These are phyloP conservation scores for Fusarium robinianum DNA, from an alignment of 2,329 filamentous ascomycete genomes.

Conservation along the genomic window DNA sequence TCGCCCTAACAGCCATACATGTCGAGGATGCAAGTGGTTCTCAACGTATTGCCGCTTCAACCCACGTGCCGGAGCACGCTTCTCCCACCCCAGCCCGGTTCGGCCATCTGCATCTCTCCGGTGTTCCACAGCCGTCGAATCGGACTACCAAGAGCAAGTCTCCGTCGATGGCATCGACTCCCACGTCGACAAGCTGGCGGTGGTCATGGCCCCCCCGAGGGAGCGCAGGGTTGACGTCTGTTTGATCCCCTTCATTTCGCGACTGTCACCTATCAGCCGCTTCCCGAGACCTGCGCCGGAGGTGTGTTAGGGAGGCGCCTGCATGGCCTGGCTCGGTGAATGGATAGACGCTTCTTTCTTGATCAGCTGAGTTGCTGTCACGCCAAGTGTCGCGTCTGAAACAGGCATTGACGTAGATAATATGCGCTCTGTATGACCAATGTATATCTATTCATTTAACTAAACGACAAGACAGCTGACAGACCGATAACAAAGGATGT, in stretches of 20 bases:
- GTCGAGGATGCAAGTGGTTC: background rate
- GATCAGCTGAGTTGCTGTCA: constrained; percentile 13
- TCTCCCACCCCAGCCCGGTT: constrained; percentile 2
- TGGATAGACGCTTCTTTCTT: constrained; percentile 1
- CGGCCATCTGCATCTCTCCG: constrained; percentile 9
- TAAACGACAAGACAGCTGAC: constrained; percentile 9
- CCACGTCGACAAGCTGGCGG: too few species aligned
- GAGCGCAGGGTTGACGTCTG: constrained; percentile 2
- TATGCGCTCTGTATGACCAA: background rate
- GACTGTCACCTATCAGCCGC: constrained; percentile 19
- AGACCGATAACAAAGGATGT: constrained; percentile 12
- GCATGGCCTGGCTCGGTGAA: constrained; percentile 20
- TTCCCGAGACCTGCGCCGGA: constrained; percentile 23
- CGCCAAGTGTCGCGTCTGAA: constrained; percentile 4
- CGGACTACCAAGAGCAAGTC: constrained; percentile 7
- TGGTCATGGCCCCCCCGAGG: too few species aligned
- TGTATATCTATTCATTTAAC: constrained; percentile 10
- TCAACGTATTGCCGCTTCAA: constrained; percentile 8
- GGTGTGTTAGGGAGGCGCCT: constrained; percentile 9
- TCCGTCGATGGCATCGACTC: too few species aligned
- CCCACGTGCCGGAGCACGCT: constrained; percentile 15
- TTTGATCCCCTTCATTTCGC: background rate
- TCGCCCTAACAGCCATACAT: constrained; percentile 10
- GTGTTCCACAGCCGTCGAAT: constrained; percentile 15
- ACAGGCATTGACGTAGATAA: background rate